phyloP scores from a whole-genome alignment of 2,329 filamentous ascomycete genomes.

The Ceratocystis colombiana region DNA sequence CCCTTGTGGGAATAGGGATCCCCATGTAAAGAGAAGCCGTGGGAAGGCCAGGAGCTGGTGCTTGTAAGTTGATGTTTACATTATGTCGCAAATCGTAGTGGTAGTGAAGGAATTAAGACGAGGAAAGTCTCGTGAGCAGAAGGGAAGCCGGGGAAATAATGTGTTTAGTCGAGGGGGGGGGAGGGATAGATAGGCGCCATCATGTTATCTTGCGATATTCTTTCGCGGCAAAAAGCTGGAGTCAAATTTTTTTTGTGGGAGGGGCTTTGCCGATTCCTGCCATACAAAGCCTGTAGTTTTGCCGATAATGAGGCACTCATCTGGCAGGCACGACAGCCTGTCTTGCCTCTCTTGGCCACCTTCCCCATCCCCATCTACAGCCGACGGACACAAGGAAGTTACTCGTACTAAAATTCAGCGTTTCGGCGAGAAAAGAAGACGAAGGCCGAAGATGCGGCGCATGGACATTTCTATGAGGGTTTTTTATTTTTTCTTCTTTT shows the following conservation, averaged over 20 bases:
- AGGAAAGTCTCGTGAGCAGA: not conserved
- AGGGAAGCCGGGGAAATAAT: not conserved
- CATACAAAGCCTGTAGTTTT: not conserved
- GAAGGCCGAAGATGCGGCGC: not conserved
- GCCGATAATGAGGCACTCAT: not conserved
- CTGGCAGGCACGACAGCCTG: not conserved
- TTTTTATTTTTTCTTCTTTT: not conserved
- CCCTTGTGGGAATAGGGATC: conserved; percentile 8
- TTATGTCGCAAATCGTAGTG: not conserved
- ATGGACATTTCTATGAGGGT: not conserved
- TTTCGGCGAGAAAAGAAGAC: no score
- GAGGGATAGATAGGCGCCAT: no score
- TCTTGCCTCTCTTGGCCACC: not conserved
- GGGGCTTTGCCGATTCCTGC: not conserved
- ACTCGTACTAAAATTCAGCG: not conserved
- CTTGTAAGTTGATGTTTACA: not conserved
- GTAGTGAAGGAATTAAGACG: conserved; percentile 8
- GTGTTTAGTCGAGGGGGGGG: no score
- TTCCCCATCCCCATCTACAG: not conserved
- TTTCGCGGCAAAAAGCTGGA: no score
- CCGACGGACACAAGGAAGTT: not conserved
- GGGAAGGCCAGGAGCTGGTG: conserved; percentile 8
- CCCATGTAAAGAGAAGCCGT: conserved; percentile 8
- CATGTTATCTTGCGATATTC: no score
- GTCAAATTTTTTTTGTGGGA: not conserved